These are phyloP conservation scores for Reutealis trisperma DNA, from an alignment of 345 rosid species.

Conservation along the genomic window DNA sequence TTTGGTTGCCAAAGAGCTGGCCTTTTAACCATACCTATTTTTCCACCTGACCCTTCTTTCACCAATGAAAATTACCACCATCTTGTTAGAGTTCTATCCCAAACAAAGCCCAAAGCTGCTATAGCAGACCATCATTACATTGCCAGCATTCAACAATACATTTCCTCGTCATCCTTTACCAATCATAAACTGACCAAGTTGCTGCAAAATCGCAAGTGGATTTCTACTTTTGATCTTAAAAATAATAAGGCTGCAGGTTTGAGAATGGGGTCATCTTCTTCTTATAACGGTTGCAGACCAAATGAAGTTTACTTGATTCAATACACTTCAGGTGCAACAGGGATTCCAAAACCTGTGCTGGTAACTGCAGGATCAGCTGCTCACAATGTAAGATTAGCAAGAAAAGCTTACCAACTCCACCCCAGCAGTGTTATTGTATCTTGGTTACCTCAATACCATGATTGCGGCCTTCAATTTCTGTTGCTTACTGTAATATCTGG, in stretches of 20 bases:
- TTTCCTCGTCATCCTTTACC: constrained; percentile 27
- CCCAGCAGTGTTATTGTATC: constrained; percentile 51
- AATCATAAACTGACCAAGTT: constrained; percentile 33
- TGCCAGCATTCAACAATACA: constrained; percentile 28
- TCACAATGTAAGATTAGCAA: constrained; percentile 61
- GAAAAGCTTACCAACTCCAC: constrained; percentile 57
- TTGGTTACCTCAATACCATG: constrained; percentile 73
- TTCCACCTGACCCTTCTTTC: constrained; percentile 50
- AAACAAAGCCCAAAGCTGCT: constrained; percentile 61
- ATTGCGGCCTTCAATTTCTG: constrained; percentile 65
- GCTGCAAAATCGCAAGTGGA: constrained; percentile 45
- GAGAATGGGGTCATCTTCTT: not conserved
- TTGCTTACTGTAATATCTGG: constrained; percentile 51
- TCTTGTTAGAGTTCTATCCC: constrained; percentile 50
- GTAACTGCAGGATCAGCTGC: constrained; percentile 65
- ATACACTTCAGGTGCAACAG: constrained; percentile 72
- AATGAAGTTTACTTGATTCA: constrained; percentile 57
- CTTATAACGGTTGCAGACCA: constrained; percentile 41
- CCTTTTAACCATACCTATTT: constrained; percentile 46
- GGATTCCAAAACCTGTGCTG: constrained; percentile 62
- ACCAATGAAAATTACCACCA: constrained; percentile 37
- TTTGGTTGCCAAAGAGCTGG: constrained; percentile 67
- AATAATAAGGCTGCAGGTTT: not conserved
- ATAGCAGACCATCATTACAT: constrained; percentile 45
- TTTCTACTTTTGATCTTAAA: constrained; percentile 42